Conservation (phyloP, 257 asterid species). For the Capsicum pubescens region DNA sequence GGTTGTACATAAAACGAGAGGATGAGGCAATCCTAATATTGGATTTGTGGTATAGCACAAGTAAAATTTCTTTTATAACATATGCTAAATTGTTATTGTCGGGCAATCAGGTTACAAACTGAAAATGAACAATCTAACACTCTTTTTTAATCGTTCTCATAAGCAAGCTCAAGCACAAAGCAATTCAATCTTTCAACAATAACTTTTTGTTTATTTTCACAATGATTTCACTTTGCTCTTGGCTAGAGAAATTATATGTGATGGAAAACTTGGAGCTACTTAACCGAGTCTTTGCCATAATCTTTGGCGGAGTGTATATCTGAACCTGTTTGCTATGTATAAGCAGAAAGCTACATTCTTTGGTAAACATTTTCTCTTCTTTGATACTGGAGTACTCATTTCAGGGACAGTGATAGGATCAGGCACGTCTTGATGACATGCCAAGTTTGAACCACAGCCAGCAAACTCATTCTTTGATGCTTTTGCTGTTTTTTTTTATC, state of each 20-base stretch:
- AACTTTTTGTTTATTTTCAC: not conserved
- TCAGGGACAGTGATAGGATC: conserved; percentile 42
- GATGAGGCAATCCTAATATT: no score
- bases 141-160: no score
- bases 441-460: conserved; percentile 17
- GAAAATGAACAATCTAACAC: no score
- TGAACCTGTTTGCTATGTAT: not conserved
- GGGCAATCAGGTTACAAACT: no score
- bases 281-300: not conserved
- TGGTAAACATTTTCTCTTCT: conserved; percentile 48
- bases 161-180: no score
- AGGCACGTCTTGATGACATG: conserved; percentile 36
- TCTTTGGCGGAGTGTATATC: not conserved
- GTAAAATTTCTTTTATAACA: no score
- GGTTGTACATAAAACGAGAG: no score
- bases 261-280: not conserved
- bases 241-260: no score
- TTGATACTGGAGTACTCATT: conserved; percentile 72
- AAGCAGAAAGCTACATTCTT: not conserved
- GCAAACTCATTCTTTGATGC: conserved; percentile 38
- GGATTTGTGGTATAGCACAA: no score
- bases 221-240: not conserved
- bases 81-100: no score
- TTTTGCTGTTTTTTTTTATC: conserved; percentile 43
- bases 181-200: not conserved